phyloP scores from a whole-genome alignment of 2,329 filamentous ascomycete genomes.

The Talaromyces funiculosus region DNA sequence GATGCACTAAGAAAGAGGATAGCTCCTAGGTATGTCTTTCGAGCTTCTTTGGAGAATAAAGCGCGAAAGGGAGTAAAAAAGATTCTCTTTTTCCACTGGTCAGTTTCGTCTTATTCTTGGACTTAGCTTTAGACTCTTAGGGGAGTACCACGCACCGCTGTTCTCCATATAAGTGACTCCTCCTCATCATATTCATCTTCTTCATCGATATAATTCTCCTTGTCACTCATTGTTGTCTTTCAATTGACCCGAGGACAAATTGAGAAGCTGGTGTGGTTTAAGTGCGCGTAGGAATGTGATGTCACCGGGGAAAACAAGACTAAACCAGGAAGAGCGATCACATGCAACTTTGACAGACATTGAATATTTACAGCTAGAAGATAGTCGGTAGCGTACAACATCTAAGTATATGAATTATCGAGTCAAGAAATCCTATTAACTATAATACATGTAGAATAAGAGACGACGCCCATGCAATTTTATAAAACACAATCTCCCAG shows the following conservation, averaged over 20 bases:
- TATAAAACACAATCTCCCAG: slow-evolving; percentile 6
- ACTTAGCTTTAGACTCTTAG: background rate
- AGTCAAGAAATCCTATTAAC: slow-evolving; percentile 2
- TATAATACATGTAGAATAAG: slow-evolving; percentile 9
- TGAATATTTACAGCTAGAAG: background rate
- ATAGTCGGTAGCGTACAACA: background rate
- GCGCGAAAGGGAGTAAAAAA: slow-evolving; percentile 50
- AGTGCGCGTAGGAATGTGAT: slow-evolving; percentile 9
- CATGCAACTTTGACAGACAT: background rate
- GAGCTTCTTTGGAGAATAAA: slow-evolving; percentile 56
- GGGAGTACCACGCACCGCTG: background rate
- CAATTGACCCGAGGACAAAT: background rate
- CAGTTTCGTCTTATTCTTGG: background rate
- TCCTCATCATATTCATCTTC: slow-evolving; percentile 8
- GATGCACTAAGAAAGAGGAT: slow-evolving; percentile 50
- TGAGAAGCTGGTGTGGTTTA: background rate
- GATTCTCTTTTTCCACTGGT: slow-evolving; percentile 40
- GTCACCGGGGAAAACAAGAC: slow-evolving; percentile 3
- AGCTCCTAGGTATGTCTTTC: slow-evolving; percentile 59
- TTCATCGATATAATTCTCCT: slow-evolving; percentile 1
- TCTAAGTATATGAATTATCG: background rate
- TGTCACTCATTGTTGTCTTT: slow-evolving; percentile 7
- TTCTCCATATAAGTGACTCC: slow-evolving; percentile 2
- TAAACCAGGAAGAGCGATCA: slow-evolving; percentile 10
- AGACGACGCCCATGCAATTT: slow-evolving; percentile 10